Base-by-base conservation (phyloP, 2,329 filamentous ascomycete genomes). In the Penicillium paneum region DNA sequence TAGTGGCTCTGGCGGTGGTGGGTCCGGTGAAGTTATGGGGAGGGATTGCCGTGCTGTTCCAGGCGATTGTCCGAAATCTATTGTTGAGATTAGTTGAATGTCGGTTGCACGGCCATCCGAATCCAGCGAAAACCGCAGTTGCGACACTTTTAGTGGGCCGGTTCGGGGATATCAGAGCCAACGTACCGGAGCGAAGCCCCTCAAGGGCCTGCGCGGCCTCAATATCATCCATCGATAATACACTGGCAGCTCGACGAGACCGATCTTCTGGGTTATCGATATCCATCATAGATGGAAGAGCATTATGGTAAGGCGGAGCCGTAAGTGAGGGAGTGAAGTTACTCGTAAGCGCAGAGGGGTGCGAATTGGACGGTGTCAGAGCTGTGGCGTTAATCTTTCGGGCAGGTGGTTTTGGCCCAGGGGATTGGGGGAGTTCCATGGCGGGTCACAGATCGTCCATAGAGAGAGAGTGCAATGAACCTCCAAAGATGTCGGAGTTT, bases 161-260 rank as follows among this genome's bases (percentile, higher is more conserved):
- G 8, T 28, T 52, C 15, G 17, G 52, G 52, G 26, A 43, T 31
- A 19, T 26, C 47, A 45, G 31, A 28, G 31, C 35, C 2, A 55
- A 55, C 81, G 68, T 76, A 91, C 88, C 87, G 64, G 88, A 85
- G 73, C 86, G 81, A 56, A 92, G 78, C 63, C 90, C 87, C 45
- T 88, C 88, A 13, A 92, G 76, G 8, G 89, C 89, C 71, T 91
- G 87, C 29, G 89, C 89, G 24, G 89, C 89, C 61, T 79, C 76
- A 46, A 79, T 71, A 57, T 79, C 77, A 60, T 79, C 76, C 67
- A 78, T 75, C 34, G 77, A 79, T 47, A 78, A 63, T 36, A 77
- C 75, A 62, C 76, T 78, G 53, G 72, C 73, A 36, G 71, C 75
- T 58, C 75, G 73, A 62, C 67, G 72, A 56, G 71, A 71, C 46